A percentile compares a stretch with the other conserved stretches of the same genome.
Evolutionary conservation across 2,329 filamentous ascomycete genomes (phyloP).

Genomic region (Trichoderma cornu-damae): DNA sequence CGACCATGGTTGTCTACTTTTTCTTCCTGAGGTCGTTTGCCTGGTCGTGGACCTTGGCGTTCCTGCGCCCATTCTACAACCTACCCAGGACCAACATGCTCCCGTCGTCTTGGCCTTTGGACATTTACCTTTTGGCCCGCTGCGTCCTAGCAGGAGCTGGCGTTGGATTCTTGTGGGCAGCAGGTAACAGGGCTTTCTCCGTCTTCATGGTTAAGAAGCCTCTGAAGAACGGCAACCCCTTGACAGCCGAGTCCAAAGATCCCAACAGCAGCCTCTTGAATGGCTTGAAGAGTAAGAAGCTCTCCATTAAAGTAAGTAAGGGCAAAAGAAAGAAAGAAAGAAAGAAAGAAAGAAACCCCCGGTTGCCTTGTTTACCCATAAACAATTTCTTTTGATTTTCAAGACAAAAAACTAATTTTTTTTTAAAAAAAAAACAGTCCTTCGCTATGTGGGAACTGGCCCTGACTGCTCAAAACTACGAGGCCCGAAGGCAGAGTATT

Average conservation of each 20-base stretch:
- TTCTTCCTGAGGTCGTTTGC: slow-evolving; percentile 55
- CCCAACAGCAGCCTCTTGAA: slow-evolving; percentile 85
- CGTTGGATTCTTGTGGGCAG: slow-evolving; percentile 68
- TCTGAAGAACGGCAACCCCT: slow-evolving; percentile 74
- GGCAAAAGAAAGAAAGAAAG: no score
- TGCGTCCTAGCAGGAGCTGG: slow-evolving; percentile 60
- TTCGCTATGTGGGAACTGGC: slow-evolving; percentile 92
- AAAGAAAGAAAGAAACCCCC: no score
- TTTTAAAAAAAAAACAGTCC: no score
- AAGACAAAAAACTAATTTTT: no score
- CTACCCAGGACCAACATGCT: slow-evolving; percentile 66
- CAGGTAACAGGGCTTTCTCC: slow-evolving; percentile 71
- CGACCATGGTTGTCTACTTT: slow-evolving; percentile 56
- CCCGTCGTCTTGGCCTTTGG: slow-evolving; percentile 53
- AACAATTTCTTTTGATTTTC: no score
- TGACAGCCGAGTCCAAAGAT: slow-evolving; percentile 81
- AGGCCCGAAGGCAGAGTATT: slow-evolving; percentile 71
- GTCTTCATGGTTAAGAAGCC: slow-evolving; percentile 76
- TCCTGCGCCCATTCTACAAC: slow-evolving; percentile 69
- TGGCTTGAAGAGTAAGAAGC: slow-evolving; percentile 77
- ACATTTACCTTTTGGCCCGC: slow-evolving; percentile 50
- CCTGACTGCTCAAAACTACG: slow-evolving; percentile 69
- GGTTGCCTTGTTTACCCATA: no score
- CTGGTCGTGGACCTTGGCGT: slow-evolving; percentile 65
- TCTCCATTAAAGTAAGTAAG: slow-evolving; percentile 65